Evolutionary conservation across 225 moss, liverwort and hornwort genomes (phyloP).

Genomic region (Thuidium tamariscinum): DNA sequence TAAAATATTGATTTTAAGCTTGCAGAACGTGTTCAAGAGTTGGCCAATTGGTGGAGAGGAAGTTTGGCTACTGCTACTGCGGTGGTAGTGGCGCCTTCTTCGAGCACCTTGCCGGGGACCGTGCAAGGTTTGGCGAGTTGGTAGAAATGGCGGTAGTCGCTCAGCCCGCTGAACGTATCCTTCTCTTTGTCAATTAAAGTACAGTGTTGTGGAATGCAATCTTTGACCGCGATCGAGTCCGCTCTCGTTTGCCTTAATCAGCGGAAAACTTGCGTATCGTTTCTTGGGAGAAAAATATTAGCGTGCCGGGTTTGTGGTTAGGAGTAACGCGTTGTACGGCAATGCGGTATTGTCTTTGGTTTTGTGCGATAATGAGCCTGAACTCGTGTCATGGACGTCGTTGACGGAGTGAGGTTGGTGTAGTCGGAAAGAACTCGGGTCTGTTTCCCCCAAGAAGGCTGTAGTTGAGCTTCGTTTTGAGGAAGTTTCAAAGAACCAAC

Average conservation of each 20-base stretch:
- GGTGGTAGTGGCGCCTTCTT: constrained; percentile 5
- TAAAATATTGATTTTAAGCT: neutral
- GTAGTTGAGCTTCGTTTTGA: neutral
- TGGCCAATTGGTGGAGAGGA: constrained; percentile 25
- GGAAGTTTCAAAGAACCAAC: neutral
- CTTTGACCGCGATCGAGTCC: neutral
- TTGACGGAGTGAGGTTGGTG: neutral
- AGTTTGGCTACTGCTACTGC: constrained; percentile 2
- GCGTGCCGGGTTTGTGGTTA: neutral
- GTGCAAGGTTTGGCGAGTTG: constrained; percentile 41
- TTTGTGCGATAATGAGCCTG: neutral
- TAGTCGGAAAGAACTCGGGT: neutral
- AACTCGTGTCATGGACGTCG: neutral
- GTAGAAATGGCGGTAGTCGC: constrained; percentile 99
- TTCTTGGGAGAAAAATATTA: constrained; percentile 9
- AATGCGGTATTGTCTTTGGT: constrained; percentile 8
- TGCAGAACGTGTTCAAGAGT: neutral
- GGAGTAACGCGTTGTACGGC: constrained; percentile 15
- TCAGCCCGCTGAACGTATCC: constrained; percentile 99
- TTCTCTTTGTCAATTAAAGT: constrained; percentile 20
- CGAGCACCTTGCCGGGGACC: constrained; percentile 2
- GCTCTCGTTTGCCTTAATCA: neutral
- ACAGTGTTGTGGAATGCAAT: constrained; percentile 12
- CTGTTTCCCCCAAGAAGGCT: constrained; percentile 6
- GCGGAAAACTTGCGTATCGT: neutral